Evolutionary conservation across 441 rosid genomes (phyloP), one percentile per base, ranked within the genome.

Genomic region (Erodium trifolium): DNA sequence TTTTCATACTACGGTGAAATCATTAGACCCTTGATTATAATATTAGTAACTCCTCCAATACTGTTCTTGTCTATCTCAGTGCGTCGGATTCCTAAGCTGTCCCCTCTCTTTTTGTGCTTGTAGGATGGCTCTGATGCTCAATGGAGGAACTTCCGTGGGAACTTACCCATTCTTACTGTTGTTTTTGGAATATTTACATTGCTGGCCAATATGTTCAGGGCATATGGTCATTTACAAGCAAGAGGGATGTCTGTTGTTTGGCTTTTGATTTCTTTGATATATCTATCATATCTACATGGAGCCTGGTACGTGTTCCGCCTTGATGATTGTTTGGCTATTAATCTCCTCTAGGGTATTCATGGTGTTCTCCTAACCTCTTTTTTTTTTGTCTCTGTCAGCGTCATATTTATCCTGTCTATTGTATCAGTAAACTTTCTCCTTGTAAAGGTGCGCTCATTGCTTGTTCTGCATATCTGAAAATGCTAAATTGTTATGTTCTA

Each of bases 81-180:
- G 62, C 62, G 6, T n/a, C 8, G 16, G 1, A 4, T 37, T 5
- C 41, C 41, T 37, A 37, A 37, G 41, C 41, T 37, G 41, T 1
- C 41, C 1, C 41, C 41, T 68, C 14, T 16, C 63, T 27, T 11
- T 45, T 13, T 65, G 67, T 72, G 47, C 17, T 5, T 62, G 64
- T 77, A 91, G 94, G 98, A 94, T 79, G 82, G 73, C 5, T 87
- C 97, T 1, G 98, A 94, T 81, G 86, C 90, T 41, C 98, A 92
- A 66, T 94, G 99, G 97, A 83, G 97, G 75, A 88, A 88, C n/a
- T 88, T 91, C 68, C 89, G 94, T 3, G 87, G 81, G 11, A 94
- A 93, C 78, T 76, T 93, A 71, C 92, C 89, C 0, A 68, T 91
- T 69, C 97, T 93, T 18, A 82, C 85, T 14, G 65, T 75, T 4